A percentile compares a stretch with the other conserved stretches of the same genome.
These are phyloP conservation scores for Fusarium sp. DNA, from an alignment of 2,329 filamentous ascomycete species.

Conservation along the genomic window DNA sequence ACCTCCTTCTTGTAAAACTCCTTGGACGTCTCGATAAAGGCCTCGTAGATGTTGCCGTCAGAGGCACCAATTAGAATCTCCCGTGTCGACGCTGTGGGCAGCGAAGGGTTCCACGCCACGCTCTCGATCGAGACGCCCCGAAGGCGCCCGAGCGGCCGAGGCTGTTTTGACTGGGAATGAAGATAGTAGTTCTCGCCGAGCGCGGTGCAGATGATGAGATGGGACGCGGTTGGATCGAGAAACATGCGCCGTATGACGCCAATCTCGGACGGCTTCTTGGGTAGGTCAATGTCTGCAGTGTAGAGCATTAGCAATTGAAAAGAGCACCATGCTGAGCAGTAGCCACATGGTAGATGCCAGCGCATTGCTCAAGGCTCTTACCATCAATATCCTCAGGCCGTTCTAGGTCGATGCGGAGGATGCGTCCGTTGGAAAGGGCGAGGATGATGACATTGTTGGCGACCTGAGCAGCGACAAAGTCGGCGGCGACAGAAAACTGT, in stretches of 20 bases:
- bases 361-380: slow-evolving; percentile 50
- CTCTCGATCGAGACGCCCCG: slow-evolving; percentile 90
- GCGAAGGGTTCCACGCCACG: slow-evolving; percentile 93
- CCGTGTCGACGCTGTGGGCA: slow-evolving; percentile 91
- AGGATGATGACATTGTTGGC: slow-evolving; percentile 97
- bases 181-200: slow-evolving; percentile 98
- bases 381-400: slow-evolving; percentile 95
- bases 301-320: slow-evolving; percentile 19
- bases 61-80: slow-evolving; percentile 92
- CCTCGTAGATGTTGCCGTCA: slow-evolving; percentile 96
- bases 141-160: slow-evolving; percentile 82
- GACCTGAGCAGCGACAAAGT: slow-evolving; percentile 96
- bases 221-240: slow-evolving; percentile 95
- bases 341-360: not conserved
- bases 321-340: not conserved
- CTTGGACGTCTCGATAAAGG: slow-evolving; percentile 91
- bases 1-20: slow-evolving; percentile 98
- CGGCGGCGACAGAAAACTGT: slow-evolving; percentile 92
- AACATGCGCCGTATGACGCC: slow-evolving; percentile 97
- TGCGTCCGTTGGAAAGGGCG: slow-evolving; percentile 90
- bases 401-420: slow-evolving; percentile 93
- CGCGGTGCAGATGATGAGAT: slow-evolving; percentile 90
- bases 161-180: slow-evolving; percentile 91
- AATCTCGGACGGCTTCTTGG: slow-evolving; percentile 90
- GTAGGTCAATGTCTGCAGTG: slow-evolving; percentile 88